These are phyloP conservation scores for Fusarium hainanense DNA, from an alignment of 2,329 filamentous ascomycete genomes.

Conservation along the genomic window DNA sequence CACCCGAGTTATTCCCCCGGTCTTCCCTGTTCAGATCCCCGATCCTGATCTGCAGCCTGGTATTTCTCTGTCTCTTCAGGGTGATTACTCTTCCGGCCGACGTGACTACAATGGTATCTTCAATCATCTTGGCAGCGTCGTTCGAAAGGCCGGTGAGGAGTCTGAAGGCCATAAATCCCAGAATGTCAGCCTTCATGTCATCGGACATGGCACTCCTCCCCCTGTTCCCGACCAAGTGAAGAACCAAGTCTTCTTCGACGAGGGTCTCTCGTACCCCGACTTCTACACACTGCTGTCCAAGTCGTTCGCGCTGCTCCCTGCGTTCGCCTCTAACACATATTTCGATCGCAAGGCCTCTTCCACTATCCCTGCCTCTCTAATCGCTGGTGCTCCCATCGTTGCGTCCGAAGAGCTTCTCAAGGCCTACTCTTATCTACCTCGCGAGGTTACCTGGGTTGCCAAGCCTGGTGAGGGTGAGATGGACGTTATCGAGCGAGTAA, in stretches of 20 bases:
- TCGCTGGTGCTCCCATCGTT: conserved; percentile 45
- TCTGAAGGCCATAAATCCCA: conserved; percentile 5
- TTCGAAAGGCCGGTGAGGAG: conserved; percentile 36
- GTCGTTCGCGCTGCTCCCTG: conserved; percentile 41
- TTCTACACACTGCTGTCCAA: conserved; percentile 42
- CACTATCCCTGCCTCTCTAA: conserved; percentile 44
- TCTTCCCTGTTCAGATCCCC: conserved; percentile 41
- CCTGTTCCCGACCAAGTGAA: conserved; percentile 40
- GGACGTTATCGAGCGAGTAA: conserved; percentile 43
- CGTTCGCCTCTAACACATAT: conserved; percentile 45
- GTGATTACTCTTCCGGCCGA: conserved; percentile 44
- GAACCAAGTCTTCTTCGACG: conserved; percentile 42
- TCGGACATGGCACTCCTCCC: conserved; percentile 43
- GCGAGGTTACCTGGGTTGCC: conserved; percentile 42
- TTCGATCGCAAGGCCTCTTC: conserved; percentile 47
- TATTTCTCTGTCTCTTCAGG: conserved; percentile 45
- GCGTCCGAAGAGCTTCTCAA: conserved; percentile 42
- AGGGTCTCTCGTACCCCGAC: conserved; percentile 44
- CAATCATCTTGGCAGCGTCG: conserved; percentile 39
- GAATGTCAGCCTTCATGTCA: conserved; percentile 42
- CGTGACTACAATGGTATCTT: conserved; percentile 46
- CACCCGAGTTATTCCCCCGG: conserved; percentile 42
- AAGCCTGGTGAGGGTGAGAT: conserved; percentile 43
- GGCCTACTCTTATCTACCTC: conserved; percentile 43
- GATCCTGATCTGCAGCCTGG: conserved; percentile 25